Conservation (phyloP, 2,329 filamentous ascomycete species). For the Beauveria varroae region DNA sequence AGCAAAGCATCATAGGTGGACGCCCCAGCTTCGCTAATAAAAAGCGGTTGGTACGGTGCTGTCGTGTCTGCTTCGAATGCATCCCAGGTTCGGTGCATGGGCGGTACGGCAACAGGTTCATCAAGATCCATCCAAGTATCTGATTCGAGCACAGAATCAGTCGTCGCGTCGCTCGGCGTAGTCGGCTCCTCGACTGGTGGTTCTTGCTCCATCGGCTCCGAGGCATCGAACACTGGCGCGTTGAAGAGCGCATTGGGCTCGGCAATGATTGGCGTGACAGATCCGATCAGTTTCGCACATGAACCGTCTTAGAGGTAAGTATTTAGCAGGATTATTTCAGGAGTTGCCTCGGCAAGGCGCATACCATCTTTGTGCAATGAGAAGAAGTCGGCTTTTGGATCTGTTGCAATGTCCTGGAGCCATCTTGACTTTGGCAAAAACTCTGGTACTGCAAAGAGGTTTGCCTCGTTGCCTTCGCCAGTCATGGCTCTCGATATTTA, state of each 20-base stretch:
- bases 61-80: slow-evolving; percentile 43
- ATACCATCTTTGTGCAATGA: slow-evolving; percentile 28
- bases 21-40: slow-evolving; percentile 63
- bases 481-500: slow-evolving; percentile 19
- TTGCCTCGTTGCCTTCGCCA: slow-evolving; percentile 35
- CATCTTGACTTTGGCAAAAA: slow-evolving; percentile 50
- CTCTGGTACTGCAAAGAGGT: slow-evolving; percentile 57
- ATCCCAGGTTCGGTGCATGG: slow-evolving; percentile 61
- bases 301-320: neutral
- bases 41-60: slow-evolving; percentile 35
- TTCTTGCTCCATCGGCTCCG: slow-evolving; percentile 3
- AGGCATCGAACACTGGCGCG: slow-evolving; percentile 19
- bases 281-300: neutral
- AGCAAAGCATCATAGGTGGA: slow-evolving; percentile 58
- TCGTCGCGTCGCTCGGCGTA: slow-evolving; percentile 15
- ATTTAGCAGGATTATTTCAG: neutral
- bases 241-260: slow-evolving; percentile 34
- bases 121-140: slow-evolving; percentile 43
- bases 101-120: slow-evolving; percentile 20
- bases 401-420: slow-evolving; percentile 26
- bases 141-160: neutral
- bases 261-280: neutral
- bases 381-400: slow-evolving; percentile 33
- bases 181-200: slow-evolving; percentile 11
- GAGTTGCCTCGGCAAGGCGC: neutral